Base-by-base conservation (phyloP, 2,329 filamentous ascomycete species). In the Aureobasidium subglaciale region DNA sequence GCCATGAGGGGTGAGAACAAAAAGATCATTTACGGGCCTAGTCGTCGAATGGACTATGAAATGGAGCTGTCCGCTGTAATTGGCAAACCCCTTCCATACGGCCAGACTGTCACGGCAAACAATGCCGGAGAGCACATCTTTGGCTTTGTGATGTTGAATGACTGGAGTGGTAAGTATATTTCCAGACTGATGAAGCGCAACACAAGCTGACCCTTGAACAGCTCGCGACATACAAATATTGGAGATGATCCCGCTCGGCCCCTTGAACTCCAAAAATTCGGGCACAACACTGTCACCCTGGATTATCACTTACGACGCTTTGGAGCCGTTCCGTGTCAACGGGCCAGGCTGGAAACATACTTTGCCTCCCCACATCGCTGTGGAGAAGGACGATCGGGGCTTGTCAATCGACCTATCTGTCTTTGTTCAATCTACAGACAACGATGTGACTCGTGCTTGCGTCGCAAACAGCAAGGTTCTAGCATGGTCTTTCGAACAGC, bases 181-280 rank as follows among this genome's bases (percentile, higher is more conserved):
- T 15, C 5, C n/a, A 20, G 4, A 40, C 7, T 18, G 16, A 57
- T 29, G 10, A 56, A 6, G 40, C 10, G 37, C 15, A 2, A 15
- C 27, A 25, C 8, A 56, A 53, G 70, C 56, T 61, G 22, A 61
- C 32, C 13, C 5, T 11, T 8, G 24, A 24, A 27, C 7, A 52
- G 78, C 81, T 18, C 72, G 82, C n/a, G 82, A 85, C 63, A 80
- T 86, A 18, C 82, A 85, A 64, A 74, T 68, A 0, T 70, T 80
- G 20, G 83, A 85, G 61, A 84, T 85, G 81, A 71, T 70, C 2
- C 81, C 81, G 0, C 67, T 85, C 0, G 82, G 82, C 0, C 83
- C 83, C 0, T 74, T 85, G 52, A 82, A 84, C 49, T 75, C 77
- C 2, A 86, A 86, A 64, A 78, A 75, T 29, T 83, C 84, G 40